phyloP scores from a whole-genome alignment of 2,329 filamentous ascomycete genomes.

The Akanthomyces dipterigenus region DNA sequence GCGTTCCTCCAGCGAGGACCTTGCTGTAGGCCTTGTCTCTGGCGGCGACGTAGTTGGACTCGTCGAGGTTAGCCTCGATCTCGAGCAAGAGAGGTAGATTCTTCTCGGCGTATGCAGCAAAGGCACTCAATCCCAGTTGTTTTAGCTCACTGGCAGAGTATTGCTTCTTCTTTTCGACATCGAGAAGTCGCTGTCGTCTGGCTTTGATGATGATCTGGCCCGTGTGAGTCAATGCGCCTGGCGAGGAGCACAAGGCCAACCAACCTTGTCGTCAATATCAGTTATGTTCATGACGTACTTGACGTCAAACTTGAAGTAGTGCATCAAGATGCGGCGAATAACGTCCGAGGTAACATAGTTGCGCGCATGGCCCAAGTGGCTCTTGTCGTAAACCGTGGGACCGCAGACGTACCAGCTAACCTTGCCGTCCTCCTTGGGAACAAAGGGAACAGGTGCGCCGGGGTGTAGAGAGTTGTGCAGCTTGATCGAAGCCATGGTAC shows the following conservation, averaged over 20 bases:
- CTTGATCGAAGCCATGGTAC: slow-evolving; percentile 52
- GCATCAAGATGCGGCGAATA: slow-evolving; percentile 70
- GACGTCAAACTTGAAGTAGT: slow-evolving; percentile 78
- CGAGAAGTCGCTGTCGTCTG: slow-evolving; percentile 72
- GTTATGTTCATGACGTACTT: slow-evolving; percentile 93
- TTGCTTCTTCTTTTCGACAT: slow-evolving; percentile 68
- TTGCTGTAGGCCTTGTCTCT: slow-evolving; percentile 47
- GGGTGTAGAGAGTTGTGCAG: slow-evolving; percentile 75
- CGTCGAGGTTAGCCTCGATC: slow-evolving; percentile 36
- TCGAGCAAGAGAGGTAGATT: slow-evolving; percentile 47
- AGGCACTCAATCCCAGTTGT: slow-evolving; percentile 45
- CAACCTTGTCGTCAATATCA: slow-evolving; percentile 69
- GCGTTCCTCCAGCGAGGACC: slow-evolving; percentile 48
- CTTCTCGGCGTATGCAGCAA: slow-evolving; percentile 47
- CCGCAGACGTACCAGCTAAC: slow-evolving; percentile 87
- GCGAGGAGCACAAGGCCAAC: slow-evolving; percentile 1
- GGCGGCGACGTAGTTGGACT: slow-evolving; percentile 42
- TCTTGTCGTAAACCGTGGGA: slow-evolving; percentile 77
- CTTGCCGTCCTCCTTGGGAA: slow-evolving; percentile 63
- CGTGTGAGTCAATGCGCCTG: not conserved
- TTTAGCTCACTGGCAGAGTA: slow-evolving; percentile 40
- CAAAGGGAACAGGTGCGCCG: slow-evolving; percentile 65
- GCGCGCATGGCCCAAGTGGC: slow-evolving; percentile 74
- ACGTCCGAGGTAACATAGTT: slow-evolving; percentile 93
- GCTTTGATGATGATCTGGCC: slow-evolving; percentile 52